phyloP scores from a whole-genome alignment of 805 yeast species.

The Lipomyces mesembrius region DNA sequence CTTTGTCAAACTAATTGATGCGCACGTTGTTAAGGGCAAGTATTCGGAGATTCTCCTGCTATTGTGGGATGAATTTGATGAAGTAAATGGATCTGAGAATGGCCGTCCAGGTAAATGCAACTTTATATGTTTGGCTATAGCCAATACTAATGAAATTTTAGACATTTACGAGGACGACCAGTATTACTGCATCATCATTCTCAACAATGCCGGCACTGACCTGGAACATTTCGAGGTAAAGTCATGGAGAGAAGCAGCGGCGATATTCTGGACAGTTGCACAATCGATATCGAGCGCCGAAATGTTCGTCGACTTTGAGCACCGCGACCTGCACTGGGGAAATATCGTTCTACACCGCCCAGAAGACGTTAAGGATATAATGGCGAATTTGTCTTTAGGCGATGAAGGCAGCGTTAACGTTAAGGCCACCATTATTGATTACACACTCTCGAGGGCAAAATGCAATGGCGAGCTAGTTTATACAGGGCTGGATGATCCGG shows the following conservation, averaged over 20 bases:
- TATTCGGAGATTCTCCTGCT: constrained; percentile 50
- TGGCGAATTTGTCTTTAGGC: constrained; percentile 28
- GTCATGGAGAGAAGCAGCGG: constrained; percentile 48
- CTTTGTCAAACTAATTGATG: constrained; percentile 51
- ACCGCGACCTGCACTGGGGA: constrained; percentile 71
- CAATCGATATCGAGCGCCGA: constrained; percentile 59
- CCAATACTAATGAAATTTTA: constrained; percentile 10
- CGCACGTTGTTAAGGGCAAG: constrained; percentile 54
- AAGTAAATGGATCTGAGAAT: constrained; percentile 43
- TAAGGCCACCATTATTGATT: constrained; percentile 61
- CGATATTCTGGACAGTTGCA: constrained; percentile 60
- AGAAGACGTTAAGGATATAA: constrained; percentile 21
- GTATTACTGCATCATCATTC: constrained; percentile 45
- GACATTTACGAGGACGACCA: constrained; percentile 47
- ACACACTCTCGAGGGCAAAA: constrained; percentile 58
- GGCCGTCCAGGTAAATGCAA: constrained; percentile 45
- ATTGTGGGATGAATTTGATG: constrained; percentile 53
- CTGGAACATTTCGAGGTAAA: constrained; percentile 52
- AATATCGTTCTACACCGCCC: constrained; percentile 55
- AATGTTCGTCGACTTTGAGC: constrained; percentile 61
- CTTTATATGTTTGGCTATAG: neutral
- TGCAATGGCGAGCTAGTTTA: constrained; percentile 46
- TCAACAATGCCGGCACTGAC: constrained; percentile 49
- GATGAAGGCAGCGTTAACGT: constrained; percentile 23
- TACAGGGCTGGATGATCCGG: constrained; percentile 67